Evolutionary conservation across 2,329 filamentous ascomycete species (phyloP).

Genomic region (Coleophoma crateriformis): DNA sequence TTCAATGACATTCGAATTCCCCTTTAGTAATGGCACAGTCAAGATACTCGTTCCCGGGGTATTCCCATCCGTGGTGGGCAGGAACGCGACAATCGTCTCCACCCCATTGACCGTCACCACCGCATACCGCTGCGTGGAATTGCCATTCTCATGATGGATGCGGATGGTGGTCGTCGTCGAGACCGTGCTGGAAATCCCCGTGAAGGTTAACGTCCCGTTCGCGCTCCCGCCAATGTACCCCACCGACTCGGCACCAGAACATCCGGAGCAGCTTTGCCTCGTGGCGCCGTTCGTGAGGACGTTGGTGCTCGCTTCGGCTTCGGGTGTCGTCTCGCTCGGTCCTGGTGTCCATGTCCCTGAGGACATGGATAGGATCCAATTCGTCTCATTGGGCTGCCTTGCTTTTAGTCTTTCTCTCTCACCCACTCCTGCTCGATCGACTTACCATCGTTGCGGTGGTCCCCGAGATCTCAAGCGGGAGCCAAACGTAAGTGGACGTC

Average conservation of each 20-base stretch:
- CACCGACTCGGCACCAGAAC: conserved; percentile 41
- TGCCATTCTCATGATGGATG: conserved; percentile 51
- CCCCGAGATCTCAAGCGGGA: conserved; percentile 49
- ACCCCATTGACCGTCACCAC: conserved; percentile 51
- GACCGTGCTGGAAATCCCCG: conserved; percentile 35
- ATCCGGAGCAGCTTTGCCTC: conserved; percentile 41
- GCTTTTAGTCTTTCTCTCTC: too few relatives aligned
- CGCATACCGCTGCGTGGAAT: conserved; percentile 44
- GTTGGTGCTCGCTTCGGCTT: conserved; percentile 41
- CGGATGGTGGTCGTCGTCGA: conserved; percentile 44
- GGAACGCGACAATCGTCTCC: conserved; percentile 44
- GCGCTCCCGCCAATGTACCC: conserved; percentile 49
- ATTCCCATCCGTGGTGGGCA: conserved; percentile 40
- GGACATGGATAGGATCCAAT: conserved; percentile 44
- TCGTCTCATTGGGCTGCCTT: conserved; percentile 39
- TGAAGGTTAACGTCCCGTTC: conserved; percentile 41
- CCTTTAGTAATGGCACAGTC: conserved; percentile 40
- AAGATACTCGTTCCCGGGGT: conserved; percentile 40
- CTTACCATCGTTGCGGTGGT: conserved; percentile 40
- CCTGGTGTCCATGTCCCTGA: conserved; percentile 38
- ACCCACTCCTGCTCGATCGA: too few relatives aligned
- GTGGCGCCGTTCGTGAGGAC: conserved; percentile 39
- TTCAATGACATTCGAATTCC: conserved; percentile 40
- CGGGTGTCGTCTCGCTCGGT: conserved; percentile 39
- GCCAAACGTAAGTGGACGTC: conserved; percentile 59